Evolutionary conservation across 176 grass and related monocot species (phyloP).

Genomic region (barley (Hordeum vulgare)): MorexV3_pseudomolecules_assembly NC_058518.1:402232865-402233364

Average conservation of each 20-base stretch:
- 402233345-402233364: slow-evolving; percentile 50
- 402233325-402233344: slow-evolving; percentile 54
- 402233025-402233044: slow-evolving; percentile 6
- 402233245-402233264: slow-evolving; percentile 28
- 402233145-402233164: background rate
- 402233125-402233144: background rate
- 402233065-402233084: slow-evolving; percentile 19
- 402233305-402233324: slow-evolving; percentile 49
- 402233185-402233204: background rate
- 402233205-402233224: background rate
- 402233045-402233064: background rate
- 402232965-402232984: background rate
- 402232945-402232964: background rate
- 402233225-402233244: background rate
- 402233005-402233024: background rate
- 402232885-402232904: too few relatives aligned
- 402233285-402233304: slow-evolving; percentile 4
- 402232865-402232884: too few relatives aligned
- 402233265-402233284: slow-evolving; percentile 30
- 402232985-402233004: background rate
- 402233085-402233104: background rate
- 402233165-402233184: slow-evolving; percentile 12
- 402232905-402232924: background rate
- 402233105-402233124: background rate
- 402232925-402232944: background rate